Percentiles rank a stretch among this genome's conserved stretches.
phyloP scores from a whole-genome alignment of 495 filamentous ascomycete genomes.

The Talaromyces ruber region DNA sequence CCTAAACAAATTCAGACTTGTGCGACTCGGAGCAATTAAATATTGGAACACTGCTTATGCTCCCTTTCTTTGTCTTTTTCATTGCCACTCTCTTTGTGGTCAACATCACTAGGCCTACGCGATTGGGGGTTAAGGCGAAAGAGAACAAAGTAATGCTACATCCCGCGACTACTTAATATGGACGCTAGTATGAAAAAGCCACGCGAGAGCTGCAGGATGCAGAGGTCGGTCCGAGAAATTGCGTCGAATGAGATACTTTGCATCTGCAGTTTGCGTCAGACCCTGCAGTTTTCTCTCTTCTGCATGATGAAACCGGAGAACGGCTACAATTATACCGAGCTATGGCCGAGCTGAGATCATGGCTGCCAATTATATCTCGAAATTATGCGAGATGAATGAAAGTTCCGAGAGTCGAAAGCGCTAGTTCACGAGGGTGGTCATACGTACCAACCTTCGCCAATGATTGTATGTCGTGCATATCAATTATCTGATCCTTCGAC shows the following conservation, averaged over 20 bases:
- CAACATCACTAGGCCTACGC: not conserved
- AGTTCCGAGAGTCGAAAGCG: not conserved
- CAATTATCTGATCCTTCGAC: not conserved
- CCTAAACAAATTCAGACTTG: not conserved
- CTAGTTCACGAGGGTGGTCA: slow-evolving; percentile 58
- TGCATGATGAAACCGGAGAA: not conserved
- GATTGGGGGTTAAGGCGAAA: not conserved
- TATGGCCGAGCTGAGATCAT: not conserved
- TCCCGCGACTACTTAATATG: not conserved
- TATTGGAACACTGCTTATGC: not conserved
- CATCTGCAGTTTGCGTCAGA: not conserved
- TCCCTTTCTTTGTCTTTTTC: not conserved
- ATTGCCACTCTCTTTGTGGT: not conserved
- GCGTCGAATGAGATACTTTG: not conserved
- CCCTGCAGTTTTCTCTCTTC: not conserved
- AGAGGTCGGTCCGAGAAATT: not conserved
- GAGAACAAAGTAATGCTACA: not conserved
- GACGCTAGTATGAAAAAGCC: not conserved
- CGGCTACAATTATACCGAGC: not conserved
- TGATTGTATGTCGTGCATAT: not conserved
- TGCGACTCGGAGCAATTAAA: not conserved
- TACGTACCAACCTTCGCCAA: not conserved
- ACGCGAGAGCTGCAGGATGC: not conserved
- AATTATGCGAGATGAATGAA: not conserved
- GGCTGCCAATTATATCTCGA: not conserved